Conservation (phyloP, 768 basidiomycete species). For the Xerocomellus amylosporus region DNA sequence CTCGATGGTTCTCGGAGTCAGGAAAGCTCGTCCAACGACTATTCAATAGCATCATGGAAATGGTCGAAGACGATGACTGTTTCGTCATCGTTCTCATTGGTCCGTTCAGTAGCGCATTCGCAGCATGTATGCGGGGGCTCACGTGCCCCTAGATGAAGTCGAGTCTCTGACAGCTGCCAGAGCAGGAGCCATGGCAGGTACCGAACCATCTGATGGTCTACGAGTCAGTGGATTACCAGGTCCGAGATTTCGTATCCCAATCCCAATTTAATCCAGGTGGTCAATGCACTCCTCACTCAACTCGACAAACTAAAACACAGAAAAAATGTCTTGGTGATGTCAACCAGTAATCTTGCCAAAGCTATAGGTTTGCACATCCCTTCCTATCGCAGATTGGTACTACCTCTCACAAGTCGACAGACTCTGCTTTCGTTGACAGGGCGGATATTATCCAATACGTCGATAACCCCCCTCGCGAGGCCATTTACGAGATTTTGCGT, state of each 20-base stretch:
- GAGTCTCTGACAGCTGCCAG: slow-evolving; percentile 94
- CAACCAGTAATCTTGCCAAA: slow-evolving; percentile 92
- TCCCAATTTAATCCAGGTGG: slow-evolving; percentile 61
- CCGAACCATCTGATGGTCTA: slow-evolving; percentile 92
- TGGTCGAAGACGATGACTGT: slow-evolving; percentile 87
- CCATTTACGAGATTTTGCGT: slow-evolving; percentile 89
- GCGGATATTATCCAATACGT: slow-evolving; percentile 97
- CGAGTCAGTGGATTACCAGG: slow-evolving; percentile 51
- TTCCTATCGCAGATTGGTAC: background rate
- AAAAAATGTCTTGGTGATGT: slow-evolving; percentile 94
- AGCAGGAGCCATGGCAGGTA: slow-evolving; percentile 91
- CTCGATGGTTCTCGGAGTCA: slow-evolving; percentile 98
- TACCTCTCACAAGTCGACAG: slow-evolving; percentile 39
- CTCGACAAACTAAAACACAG: slow-evolving; percentile 91
- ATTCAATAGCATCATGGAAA: slow-evolving; percentile 83
- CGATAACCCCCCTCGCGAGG: slow-evolving; percentile 86
- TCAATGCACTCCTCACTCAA: slow-evolving; percentile 95
- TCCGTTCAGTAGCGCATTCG: slow-evolving; percentile 25
- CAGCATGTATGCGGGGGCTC: slow-evolving; percentile 5
- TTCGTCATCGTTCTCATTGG: slow-evolving; percentile 96
- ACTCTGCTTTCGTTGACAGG: slow-evolving; percentile 93
- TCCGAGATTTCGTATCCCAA: background rate
- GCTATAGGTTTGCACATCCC: slow-evolving; percentile 73
- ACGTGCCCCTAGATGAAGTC: slow-evolving; percentile 74
- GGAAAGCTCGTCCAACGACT: slow-evolving; percentile 96